phyloP scores from a whole-genome alignment of 768 basidiomycete genomes.

The Lentinula guzmanii region DNA sequence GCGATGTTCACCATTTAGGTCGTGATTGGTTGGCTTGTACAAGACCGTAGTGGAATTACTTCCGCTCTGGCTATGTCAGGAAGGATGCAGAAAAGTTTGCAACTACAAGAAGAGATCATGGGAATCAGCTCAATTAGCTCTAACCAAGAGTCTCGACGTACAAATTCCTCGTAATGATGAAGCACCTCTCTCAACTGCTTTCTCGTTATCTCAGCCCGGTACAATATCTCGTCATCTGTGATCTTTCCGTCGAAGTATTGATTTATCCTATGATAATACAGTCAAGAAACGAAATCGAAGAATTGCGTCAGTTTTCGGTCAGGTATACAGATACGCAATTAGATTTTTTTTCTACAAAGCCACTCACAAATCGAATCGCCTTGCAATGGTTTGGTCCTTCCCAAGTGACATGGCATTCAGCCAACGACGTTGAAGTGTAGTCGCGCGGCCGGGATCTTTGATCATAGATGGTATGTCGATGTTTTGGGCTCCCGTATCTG shows the following conservation, averaged over 20 bases:
- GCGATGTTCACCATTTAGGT: too few species aligned
- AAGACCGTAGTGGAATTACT: too few species aligned
- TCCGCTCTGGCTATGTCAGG: background rate
- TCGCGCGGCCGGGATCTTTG: constrained; percentile 76
- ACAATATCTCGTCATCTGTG: constrained; percentile 92
- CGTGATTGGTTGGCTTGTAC: too few species aligned
- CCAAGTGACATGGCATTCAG: constrained; percentile 86
- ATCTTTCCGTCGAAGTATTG: constrained; percentile 92
- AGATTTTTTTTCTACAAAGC: background rate
- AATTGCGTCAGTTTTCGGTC: background rate
- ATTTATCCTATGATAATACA: constrained; percentile 47
- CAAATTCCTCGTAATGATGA: constrained; percentile 84
- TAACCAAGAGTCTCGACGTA: constrained; percentile 19
- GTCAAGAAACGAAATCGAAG: background rate
- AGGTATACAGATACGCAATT: too few species aligned
- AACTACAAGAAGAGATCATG: constrained; percentile 20
- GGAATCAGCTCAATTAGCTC: background rate
- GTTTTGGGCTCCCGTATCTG: background rate
- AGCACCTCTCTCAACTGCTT: constrained; percentile 81
- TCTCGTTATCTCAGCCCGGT: constrained; percentile 76
- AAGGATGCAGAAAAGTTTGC: constrained; percentile 40
- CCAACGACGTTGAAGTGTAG: constrained; percentile 75
- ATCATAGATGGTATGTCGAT: constrained; percentile 57
- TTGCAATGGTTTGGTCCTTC: constrained; percentile 62
- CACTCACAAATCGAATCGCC: constrained; percentile 74